These are phyloP conservation scores for Elsinoe arachidis DNA, from an alignment of 2,329 filamentous ascomycete genomes.

Conservation along the genomic window DNA sequence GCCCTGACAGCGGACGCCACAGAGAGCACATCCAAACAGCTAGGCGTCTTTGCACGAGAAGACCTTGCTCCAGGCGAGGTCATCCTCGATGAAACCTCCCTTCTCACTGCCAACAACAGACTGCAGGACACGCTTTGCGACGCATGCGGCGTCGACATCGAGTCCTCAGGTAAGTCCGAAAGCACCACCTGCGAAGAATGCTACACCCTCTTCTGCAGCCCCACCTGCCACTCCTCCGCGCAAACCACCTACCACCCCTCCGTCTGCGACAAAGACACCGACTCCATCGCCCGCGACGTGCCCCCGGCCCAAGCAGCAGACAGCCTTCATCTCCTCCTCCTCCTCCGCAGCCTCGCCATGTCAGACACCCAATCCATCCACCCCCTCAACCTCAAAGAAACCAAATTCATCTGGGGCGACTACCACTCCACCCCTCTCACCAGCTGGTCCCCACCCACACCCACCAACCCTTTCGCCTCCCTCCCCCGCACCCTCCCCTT, in stretches of 20 bases:
- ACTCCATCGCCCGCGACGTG: slow-evolving; percentile 51
- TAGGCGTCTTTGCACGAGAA: slow-evolving; percentile 81
- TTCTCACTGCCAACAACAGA: slow-evolving; percentile 82
- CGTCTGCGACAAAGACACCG: slow-evolving; percentile 47
- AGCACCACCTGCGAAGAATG: slow-evolving; percentile 42
- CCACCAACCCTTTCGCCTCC: slow-evolving; percentile 16
- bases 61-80: slow-evolving; percentile 68
- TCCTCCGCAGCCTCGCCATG: slow-evolving; percentile 52
- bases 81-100: slow-evolving; percentile 72
- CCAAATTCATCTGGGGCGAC: slow-evolving; percentile 59
- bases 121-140: slow-evolving; percentile 83
- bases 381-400: slow-evolving; percentile 50
- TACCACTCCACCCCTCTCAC: slow-evolving; percentile 36
- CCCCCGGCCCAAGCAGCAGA: slow-evolving; percentile 50
- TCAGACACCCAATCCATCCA: slow-evolving; percentile 51
- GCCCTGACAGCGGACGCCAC: slow-evolving; percentile 41
- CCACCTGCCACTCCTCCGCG: slow-evolving; percentile 48
- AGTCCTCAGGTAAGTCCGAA: slow-evolving; percentile 25
- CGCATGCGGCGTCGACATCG: slow-evolving; percentile 70
- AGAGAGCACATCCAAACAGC: slow-evolving; percentile 48
- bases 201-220: slow-evolving; percentile 53
- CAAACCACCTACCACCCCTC: slow-evolving; percentile 49
- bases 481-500: slow-evolving; percentile 59
- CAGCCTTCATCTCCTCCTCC: slow-evolving; percentile 50
- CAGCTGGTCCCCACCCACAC: slow-evolving; percentile 15